Percentiles rank a stretch among this genome's conserved stretches.
phyloP scores from a whole-genome alignment of 257 asterid genomes.

The Lycium barbarum region DNA sequence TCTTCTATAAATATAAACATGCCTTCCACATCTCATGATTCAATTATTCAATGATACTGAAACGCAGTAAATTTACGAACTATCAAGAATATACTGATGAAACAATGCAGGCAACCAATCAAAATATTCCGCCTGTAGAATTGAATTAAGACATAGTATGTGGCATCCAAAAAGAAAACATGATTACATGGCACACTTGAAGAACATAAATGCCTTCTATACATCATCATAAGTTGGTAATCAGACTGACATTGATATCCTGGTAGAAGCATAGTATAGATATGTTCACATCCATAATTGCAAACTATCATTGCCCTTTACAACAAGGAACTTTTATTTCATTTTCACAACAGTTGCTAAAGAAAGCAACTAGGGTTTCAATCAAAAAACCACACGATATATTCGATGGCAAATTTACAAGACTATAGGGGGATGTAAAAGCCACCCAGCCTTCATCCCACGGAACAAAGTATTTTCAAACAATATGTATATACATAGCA shows the following conservation, averaged over 20 bases:
- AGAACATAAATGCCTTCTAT: neutral
- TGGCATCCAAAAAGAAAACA: neutral
- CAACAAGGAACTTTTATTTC: conserved; percentile 23
- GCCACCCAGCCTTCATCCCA: conserved; percentile 26
- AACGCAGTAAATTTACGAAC: neutral
- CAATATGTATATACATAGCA: conserved; percentile 21
- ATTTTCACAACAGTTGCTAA: neutral
- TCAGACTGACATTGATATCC: neutral
- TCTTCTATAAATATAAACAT: no score
- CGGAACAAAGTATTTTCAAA: neutral
- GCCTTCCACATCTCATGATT: neutral
- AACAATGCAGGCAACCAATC: neutral
- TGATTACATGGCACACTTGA: neutral
- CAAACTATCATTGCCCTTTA: neutral
- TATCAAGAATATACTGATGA: neutral
- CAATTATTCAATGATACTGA: neutral
- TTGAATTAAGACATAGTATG: neutral
- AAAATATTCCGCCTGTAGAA: neutral
- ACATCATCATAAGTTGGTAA: neutral
- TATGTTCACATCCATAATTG: neutral
- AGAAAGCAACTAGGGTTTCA: conserved; percentile 21
- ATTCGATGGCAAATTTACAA: conserved; percentile 26
- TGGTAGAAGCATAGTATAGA: neutral
- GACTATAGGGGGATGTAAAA: conserved; percentile 8
- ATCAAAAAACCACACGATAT: conserved; percentile 22